These are phyloP conservation scores for Daldinia sp. DNA, from an alignment of 2,329 filamentous ascomycete genomes.

Conservation along the genomic window DNA sequence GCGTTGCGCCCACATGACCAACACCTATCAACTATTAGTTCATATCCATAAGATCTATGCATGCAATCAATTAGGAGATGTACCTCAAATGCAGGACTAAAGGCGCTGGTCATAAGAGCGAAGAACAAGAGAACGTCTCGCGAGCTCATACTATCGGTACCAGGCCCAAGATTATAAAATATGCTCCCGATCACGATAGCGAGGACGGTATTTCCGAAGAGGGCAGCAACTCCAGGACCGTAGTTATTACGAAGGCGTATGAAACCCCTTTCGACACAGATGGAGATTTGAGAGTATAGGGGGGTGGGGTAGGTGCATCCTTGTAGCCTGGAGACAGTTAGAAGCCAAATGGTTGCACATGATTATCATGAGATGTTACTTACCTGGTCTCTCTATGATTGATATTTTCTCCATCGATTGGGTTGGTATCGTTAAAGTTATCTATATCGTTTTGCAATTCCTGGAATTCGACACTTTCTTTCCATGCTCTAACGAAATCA, in stretches of 20 bases:
- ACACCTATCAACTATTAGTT: constrained; percentile 58
- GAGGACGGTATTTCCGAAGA: constrained; percentile 79
- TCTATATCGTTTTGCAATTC: too few relatives aligned
- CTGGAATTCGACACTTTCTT: too few relatives aligned
- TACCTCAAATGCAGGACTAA: neutral
- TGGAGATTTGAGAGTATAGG: neutral
- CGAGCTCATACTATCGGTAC: constrained; percentile 75
- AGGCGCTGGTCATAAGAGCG: constrained; percentile 51
- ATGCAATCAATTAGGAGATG: constrained; percentile 69
- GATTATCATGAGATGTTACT: too few relatives aligned
- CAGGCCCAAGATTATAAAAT: constrained; percentile 76
- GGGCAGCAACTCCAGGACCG: constrained; percentile 7
- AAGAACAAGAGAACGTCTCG: constrained; percentile 85
- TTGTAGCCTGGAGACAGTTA: too few relatives aligned
- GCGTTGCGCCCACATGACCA: constrained; percentile 84
- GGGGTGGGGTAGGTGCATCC: too few relatives aligned
- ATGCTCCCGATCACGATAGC: constrained; percentile 78
- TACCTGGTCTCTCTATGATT: too few relatives aligned
- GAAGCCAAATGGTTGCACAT: too few relatives aligned
- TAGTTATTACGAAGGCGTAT: neutral
- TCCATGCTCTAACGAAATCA: neutral
- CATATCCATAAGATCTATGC: constrained; percentile 75
- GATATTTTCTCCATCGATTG: too few relatives aligned
- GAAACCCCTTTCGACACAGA: constrained; percentile 4
- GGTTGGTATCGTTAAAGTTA: too few relatives aligned